Evolutionary conservation across 1,284 basidiomycete genomes (phyloP).

Genomic region (Psilocybe mexicana): DNA sequence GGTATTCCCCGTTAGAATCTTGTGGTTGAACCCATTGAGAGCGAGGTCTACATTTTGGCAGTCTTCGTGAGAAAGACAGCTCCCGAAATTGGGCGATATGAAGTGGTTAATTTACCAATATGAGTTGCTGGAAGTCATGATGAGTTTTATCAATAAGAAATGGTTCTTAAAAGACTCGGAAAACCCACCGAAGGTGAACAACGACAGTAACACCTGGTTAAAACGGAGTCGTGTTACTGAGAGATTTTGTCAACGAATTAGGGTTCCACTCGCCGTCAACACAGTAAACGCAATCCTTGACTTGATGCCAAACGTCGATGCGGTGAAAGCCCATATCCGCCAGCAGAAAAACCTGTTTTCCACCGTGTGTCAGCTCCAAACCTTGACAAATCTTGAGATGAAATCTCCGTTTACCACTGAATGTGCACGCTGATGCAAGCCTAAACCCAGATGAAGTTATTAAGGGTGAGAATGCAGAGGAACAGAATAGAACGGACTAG

Average conservation of each 20-base stretch:
- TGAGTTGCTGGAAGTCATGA: not conserved
- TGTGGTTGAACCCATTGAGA: constrained; percentile 14
- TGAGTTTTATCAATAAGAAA: not conserved
- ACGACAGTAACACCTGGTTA: constrained; percentile 3
- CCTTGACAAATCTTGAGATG: not conserved
- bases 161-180: too few relatives aligned
- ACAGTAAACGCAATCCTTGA: constrained; percentile 7
- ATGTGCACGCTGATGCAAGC: constrained; percentile 7
- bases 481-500: constrained; percentile 2
- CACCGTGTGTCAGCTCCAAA: not conserved
- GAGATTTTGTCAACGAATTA: not conserved
- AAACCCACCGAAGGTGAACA: constrained; percentile 14
- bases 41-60: constrained; percentile 7
- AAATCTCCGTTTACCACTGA: constrained; percentile 3
- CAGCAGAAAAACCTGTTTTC: constrained; percentile 16
- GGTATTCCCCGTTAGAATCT: constrained; percentile 13
- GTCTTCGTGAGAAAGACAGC: not conserved
- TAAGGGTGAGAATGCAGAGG: not conserved
- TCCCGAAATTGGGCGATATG: not conserved
- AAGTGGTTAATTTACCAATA: not conserved
- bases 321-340: constrained; percentile 16
- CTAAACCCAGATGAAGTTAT: not conserved
- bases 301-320: not conserved
- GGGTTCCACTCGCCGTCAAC: constrained; percentile 3
- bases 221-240: not conserved